A percentile compares a stretch with the other conserved stretches of the same genome.
Conservation (phyloP, 73 alveolate genomes). For the Paramecium caudatum region DNA sequence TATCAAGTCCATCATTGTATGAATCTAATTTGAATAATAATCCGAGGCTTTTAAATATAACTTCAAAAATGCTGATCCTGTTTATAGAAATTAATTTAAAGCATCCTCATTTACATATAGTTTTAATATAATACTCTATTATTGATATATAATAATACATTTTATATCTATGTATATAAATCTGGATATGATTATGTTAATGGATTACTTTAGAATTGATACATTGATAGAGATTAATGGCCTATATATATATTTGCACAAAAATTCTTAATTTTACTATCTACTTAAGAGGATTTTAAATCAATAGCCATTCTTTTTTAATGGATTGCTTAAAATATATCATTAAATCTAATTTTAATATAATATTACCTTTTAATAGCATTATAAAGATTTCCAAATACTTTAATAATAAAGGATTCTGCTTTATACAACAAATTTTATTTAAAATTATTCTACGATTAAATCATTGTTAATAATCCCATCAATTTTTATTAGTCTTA, state of each 20-base stretch:
- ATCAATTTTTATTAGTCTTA: background rate
- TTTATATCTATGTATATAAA: background rate
- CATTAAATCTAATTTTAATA: background rate
- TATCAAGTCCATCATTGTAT: conserved; percentile 24
- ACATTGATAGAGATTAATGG: background rate
- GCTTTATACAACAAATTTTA: background rate
- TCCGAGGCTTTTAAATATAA: conserved; percentile 17
- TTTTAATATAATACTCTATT: conserved; percentile 6
- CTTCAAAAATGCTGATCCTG: conserved; percentile 11
- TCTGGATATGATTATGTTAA: background rate
- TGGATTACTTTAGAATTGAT: background rate
- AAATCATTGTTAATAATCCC: conserved; percentile 13
- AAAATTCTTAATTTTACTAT: conserved; percentile 15
- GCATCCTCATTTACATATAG: conserved; percentile 45
- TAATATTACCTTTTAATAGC: background rate
- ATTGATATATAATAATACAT: background rate
- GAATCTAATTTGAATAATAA: conserved; percentile 18
- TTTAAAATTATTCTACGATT: conserved; percentile 11
- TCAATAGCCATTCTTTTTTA: conserved; percentile 19
- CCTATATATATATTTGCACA: background rate
- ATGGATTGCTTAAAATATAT: conserved; percentile 6
- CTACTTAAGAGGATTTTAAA: conserved; percentile 14
- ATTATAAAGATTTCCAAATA: background rate
- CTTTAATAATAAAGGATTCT: conserved; percentile 7
- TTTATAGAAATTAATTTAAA: background rate